These are phyloP conservation scores for Penicillium robsamsonii DNA, from an alignment of 495 filamentous ascomycete genomes.

Conservation along the genomic window DNA sequence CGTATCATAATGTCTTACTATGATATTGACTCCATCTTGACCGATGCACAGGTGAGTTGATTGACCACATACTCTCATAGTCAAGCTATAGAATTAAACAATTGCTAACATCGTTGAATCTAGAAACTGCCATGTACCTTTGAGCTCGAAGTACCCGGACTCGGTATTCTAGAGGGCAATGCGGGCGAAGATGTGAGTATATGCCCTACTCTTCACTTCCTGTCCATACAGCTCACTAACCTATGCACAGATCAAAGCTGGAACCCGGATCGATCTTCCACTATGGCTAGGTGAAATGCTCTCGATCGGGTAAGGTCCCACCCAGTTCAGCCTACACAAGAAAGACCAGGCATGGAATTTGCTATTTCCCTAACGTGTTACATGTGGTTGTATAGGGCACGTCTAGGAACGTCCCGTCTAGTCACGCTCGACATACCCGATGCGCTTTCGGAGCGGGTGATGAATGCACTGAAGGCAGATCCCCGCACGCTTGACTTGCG, in stretches of 20 bases:
- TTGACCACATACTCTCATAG: background rate
- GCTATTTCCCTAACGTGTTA: background rate
- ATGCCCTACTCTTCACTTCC: background rate
- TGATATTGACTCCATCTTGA: conserved; percentile 89
- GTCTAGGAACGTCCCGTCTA: conserved; percentile 58
- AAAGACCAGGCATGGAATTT: background rate
- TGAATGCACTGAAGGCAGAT: conserved; percentile 89
- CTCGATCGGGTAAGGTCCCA: conserved; percentile 62
- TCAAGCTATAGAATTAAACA: background rate
- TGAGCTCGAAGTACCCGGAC: conserved; percentile 77
- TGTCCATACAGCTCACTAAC: conserved; percentile 12
- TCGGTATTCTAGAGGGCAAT: conserved; percentile 86
- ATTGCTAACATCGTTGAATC: conserved; percentile 18
- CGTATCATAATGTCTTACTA: conserved; percentile 71
- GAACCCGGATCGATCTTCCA: conserved; percentile 77
- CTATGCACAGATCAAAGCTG: conserved; percentile 63
- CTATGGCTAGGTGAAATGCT: conserved; percentile 98
- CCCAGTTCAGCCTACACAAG: background rate
- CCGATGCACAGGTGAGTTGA: conserved; percentile 73
- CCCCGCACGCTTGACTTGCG: conserved; percentile 82
- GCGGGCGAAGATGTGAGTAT: conserved; percentile 57
- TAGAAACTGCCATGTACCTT: conserved; percentile 96
- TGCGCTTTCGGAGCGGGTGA: conserved; percentile 73
- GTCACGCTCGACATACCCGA: conserved; percentile 79
- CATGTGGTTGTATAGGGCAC: conserved; percentile 31